Evolutionary conservation across 768 basidiomycete genomes (phyloP), one percentile per base, ranked within the genome.

Genomic region (Stropharia rugosoannulata): DNA sequence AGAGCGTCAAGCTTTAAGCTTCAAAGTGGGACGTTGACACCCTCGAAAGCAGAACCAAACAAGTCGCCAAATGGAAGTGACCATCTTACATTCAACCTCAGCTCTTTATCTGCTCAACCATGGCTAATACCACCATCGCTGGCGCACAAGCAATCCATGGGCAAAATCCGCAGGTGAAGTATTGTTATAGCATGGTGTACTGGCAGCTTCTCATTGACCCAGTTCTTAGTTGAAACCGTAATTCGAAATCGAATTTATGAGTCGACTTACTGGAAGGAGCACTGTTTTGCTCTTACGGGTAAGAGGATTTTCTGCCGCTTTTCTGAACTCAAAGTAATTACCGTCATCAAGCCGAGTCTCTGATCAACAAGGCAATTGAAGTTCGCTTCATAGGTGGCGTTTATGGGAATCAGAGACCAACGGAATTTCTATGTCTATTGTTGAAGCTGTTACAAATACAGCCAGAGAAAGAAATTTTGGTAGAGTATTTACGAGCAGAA

Each of bases 391-490:
- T 98, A 54, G 97, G 97, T 9, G 97, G 97, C 12, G 95, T 98
- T 9, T 95, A 95, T 73, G 90, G 89, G 58, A 98, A 98, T 70
- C 93, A 97, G 63, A 83, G 87, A 44, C 97, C 97, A 0, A 98
- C 95, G 3, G 88, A 94, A 67, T 99, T 96, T 72, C 74, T 98
- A 47, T 95, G 90, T 66, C 79, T 99, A 40, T 83, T 95, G 46
- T 77, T 98, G 62, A 99, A 99, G 70, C 80, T 99, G 49, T 79
- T 99, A 42, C 96, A 98, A 73, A 87, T 99, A 48, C 97, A 98
- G 68, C 97, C 97, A 3, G 93, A 98, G 73, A 96, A 95, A 70
- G 97, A 98, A 73, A 98, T 99, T 51, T 68, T 98, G 49, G 76
- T 98, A 1, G 97, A 98, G 67, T 99, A 99, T 68, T 76, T 99